Percentiles rank a stretch among this genome's conserved stretches.
phyloP scores from a whole-genome alignment of 2,329 filamentous ascomycete species.

The Monascus ruber region DNA sequence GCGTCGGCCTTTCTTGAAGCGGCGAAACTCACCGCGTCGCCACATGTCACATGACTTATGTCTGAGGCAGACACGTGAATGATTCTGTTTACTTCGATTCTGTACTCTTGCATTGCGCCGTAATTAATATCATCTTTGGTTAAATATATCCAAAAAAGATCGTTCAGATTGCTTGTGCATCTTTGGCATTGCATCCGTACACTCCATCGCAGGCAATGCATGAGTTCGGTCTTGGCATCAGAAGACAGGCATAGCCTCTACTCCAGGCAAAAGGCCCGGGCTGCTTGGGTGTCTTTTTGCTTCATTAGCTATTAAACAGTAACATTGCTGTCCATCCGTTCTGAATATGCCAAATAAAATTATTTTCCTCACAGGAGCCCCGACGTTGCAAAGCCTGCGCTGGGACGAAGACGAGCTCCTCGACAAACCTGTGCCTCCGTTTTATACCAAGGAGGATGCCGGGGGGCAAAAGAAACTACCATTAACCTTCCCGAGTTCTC shows the following conservation, averaged over 20 bases:
- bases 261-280: no score
- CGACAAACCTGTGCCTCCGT: conserved; percentile 31
- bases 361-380: conserved; percentile 52
- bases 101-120: no score
- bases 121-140: no score
- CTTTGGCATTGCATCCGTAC: no score
- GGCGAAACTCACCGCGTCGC: background rate
- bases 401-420: conserved; percentile 46
- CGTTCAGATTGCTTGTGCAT: no score
- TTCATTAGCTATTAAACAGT: no score
- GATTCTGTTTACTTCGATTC: no score
- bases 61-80: background rate
- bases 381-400: conserved; percentile 40
- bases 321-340: background rate
- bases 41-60: background rate
- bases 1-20: background rate
- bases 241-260: background rate
- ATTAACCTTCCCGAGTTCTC: conserved; percentile 5
- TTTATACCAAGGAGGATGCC: conserved; percentile 7
- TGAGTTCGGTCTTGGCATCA: background rate
- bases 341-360: conserved; percentile 18
- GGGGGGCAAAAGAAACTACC: background rate
- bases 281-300: no score
- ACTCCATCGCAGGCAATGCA: no score
- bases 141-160: no score